Evolutionary conservation across 345 rosid genomes (phyloP).

Genomic region (Kandelia obovata): DNA sequence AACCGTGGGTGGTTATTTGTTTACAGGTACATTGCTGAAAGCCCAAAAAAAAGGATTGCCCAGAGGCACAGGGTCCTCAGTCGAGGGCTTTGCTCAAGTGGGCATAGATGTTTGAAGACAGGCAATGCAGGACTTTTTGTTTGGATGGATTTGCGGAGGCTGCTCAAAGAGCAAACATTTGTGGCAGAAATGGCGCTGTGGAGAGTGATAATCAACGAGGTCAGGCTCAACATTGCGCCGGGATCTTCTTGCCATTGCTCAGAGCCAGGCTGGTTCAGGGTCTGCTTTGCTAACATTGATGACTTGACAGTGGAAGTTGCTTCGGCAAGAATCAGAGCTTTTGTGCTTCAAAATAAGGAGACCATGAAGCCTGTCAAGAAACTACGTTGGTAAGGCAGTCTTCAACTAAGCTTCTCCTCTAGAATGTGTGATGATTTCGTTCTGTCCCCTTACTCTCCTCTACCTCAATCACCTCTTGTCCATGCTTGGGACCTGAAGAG

Average conservation of each 20-base stretch:
- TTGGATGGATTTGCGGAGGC: constrained; percentile 76
- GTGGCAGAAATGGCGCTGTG: constrained; percentile 61
- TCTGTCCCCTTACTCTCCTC: constrained; percentile 70
- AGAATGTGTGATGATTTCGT: constrained; percentile 51
- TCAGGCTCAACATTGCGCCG: constrained; percentile 85
- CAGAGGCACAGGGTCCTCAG: constrained; percentile 50
- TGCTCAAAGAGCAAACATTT: constrained; percentile 48
- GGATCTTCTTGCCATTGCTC: constrained; percentile 80
- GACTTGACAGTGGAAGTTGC: constrained; percentile 69
- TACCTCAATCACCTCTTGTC: constrained; percentile 71
- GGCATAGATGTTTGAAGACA: constrained; percentile 57
- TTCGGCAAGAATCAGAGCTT: constrained; percentile 50
- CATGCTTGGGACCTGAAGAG: constrained; percentile 47
- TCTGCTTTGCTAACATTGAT: constrained; percentile 91
- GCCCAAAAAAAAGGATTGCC: constrained; percentile 40
- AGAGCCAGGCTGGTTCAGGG: constrained; percentile 92
- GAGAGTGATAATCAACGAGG: constrained; percentile 66
- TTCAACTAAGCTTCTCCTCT: constrained; percentile 57
- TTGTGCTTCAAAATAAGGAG: constrained; percentile 45
- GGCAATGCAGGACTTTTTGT: constrained; percentile 69
- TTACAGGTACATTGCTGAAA: constrained; percentile 46
- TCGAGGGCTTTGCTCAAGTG: constrained; percentile 38
- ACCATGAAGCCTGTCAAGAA: constrained; percentile 44
- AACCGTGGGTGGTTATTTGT: constrained; percentile 31
- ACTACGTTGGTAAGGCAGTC: constrained; percentile 55